These are phyloP conservation scores for Mycena kentingensis DNA, from an alignment of 768 basidiomycete genomes.

Conservation along the genomic window DNA sequence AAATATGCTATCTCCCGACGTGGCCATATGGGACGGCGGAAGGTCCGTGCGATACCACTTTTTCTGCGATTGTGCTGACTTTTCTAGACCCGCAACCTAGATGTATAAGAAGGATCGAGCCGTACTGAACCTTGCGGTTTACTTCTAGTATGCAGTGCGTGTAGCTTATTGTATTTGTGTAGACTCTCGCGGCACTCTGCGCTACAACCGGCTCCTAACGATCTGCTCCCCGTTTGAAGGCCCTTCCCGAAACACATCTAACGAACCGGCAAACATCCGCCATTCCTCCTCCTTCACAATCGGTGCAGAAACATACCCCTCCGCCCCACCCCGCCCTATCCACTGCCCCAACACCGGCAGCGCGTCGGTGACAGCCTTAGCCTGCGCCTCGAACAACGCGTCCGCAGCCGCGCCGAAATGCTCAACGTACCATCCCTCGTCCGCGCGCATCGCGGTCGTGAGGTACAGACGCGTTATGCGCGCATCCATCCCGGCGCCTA, in stretches of 20 bases:
- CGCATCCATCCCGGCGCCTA: constrained; percentile 28
- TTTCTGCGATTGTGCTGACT: no score
- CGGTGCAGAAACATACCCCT: constrained; percentile 25
- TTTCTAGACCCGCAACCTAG: no score
- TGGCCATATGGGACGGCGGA: neutral
- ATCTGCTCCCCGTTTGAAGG: no score
- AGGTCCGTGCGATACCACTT: neutral
- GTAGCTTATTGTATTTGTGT: no score
- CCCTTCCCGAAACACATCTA: neutral
- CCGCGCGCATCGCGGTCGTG: constrained; percentile 34
- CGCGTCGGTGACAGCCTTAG: constrained; percentile 33
- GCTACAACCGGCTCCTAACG: no score
- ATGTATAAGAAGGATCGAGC: no score
- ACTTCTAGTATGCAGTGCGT: no score
- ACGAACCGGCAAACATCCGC: neutral
- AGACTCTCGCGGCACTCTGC: no score
- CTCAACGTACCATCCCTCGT: constrained; percentile 47
- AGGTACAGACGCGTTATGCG: constrained; percentile 45
- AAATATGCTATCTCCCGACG: neutral
- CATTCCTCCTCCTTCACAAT: constrained; percentile 23
- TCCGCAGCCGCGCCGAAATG: constrained; percentile 32
- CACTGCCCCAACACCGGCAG: constrained; percentile 29
- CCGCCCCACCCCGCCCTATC: constrained; percentile 15
- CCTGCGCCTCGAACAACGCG: constrained; percentile 36
- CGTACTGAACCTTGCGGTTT: no score